Base-by-base conservation (phyloP, 331 rosid species). In the Malus hybrid region DNA sequence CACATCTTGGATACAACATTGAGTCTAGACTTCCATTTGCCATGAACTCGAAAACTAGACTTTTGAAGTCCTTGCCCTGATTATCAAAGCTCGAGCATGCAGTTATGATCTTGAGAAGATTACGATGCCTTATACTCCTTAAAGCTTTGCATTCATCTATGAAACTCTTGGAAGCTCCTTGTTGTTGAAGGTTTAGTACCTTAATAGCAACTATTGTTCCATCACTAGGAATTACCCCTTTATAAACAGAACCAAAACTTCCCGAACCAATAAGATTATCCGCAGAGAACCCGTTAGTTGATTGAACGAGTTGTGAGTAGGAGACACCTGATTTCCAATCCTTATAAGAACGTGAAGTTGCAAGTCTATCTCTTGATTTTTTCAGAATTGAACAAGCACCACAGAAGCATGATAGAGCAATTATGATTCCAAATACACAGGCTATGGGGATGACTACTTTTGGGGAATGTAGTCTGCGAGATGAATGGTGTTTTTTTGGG, bases 101-200 rank as follows among this genome's bases (percentile, higher is more conserved):
- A 11, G 84, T 80, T 60, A 86, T 68, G 65, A 86, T 73, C 80
- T 83, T 83, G 7, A 86, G 87, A 48, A 88, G 86, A 80, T 88
- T 88, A 0, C 84, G 81, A 63, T 86, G 93, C 71, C 85, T 65
- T 57, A 79, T 70, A 10, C 76, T 48, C 73, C 82, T 61, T 19
- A 84, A 75, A 56, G 69, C 88, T 46, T 73, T 59, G 72, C 88
- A 89, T 73, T 89, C 88, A 33, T 76, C 84, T 9, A 70, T 64
- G 77, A 89, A 85, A 54, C 90, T 85, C 77, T 70, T 78, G 1
- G 70, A 79, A 56, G 88, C 91, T 68, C 89, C 91, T 61, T 39
- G 75, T 14, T 70, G 83, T 32, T 80, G 76, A 88, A 84, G 86
- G 69, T 82, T 73, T 9, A 88, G 54, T 5, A 86, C 24, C 9